Percentiles rank a stretch among this genome's conserved stretches.
phyloP scores from a whole-genome alignment of 768 basidiomycete genomes.

The Chiua virens region DNA sequence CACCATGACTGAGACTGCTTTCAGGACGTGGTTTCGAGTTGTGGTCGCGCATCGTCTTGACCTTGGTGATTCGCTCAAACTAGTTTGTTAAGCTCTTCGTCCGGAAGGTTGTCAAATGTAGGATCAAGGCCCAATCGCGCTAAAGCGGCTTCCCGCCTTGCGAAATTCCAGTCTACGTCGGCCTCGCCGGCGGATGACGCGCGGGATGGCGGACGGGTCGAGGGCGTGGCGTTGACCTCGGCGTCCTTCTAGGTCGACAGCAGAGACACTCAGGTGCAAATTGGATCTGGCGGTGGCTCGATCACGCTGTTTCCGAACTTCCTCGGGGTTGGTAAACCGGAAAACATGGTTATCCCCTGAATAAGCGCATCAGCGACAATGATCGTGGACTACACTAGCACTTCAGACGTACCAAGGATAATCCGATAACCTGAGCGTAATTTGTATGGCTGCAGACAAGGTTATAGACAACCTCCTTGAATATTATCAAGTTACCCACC shows the following conservation, averaged over 20 bases:
- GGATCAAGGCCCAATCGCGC: slow-evolving; percentile 86
- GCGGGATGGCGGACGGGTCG: slow-evolving; percentile 77
- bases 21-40: slow-evolving; percentile 82
- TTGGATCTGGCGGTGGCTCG: slow-evolving; percentile 73
- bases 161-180: slow-evolving; percentile 97
- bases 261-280: slow-evolving; percentile 62
- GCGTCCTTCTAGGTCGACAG: slow-evolving; percentile 61
- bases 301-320: slow-evolving; percentile 89
- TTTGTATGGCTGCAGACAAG: slow-evolving; percentile 59
- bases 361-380: slow-evolving; percentile 4
- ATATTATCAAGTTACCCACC: slow-evolving; percentile 42
- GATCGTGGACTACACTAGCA: neutral
- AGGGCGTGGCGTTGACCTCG: slow-evolving; percentile 41
- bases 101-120: slow-evolving; percentile 86
- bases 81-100: slow-evolving; percentile 93
- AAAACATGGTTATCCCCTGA: slow-evolving; percentile 97
- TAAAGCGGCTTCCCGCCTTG: slow-evolving; percentile 90
- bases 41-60: slow-evolving; percentile 84
- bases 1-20: slow-evolving; percentile 82
- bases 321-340: slow-evolving; percentile 94
- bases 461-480: slow-evolving; percentile 8
- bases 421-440: slow-evolving; percentile 94
- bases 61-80: slow-evolving; percentile 92
- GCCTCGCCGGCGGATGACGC: slow-evolving; percentile 61
- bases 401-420: slow-evolving; percentile 70